Evolutionary conservation across 1,284 basidiomycete species (phyloP).

Genomic region (Fomitopsis palustris): DNA sequence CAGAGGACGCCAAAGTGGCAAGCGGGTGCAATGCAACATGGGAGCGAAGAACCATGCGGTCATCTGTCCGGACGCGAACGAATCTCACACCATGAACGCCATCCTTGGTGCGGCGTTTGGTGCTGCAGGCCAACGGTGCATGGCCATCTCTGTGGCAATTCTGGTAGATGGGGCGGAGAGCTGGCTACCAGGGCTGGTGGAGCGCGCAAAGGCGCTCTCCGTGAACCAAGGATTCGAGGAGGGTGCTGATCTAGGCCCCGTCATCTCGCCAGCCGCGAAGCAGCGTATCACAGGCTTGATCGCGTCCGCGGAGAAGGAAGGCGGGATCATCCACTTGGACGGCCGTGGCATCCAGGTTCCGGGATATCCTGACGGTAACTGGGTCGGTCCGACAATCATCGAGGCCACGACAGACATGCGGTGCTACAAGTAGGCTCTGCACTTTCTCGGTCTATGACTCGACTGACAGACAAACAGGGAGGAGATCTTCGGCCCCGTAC

Average conservation of each 20-base stretch:
- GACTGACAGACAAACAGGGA: conserved; percentile 46
- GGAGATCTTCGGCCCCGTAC: conserved; percentile 95
- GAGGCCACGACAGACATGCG: conserved; percentile 82
- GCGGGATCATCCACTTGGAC: conserved; percentile 87
- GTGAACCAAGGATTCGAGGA: conserved; percentile 91
- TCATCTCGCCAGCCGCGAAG: conserved; percentile 90
- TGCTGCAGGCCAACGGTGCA: conserved; percentile 96
- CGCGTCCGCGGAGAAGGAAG: conserved; percentile 78
- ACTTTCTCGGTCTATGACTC: not conserved
- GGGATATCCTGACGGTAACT: conserved; percentile 89
- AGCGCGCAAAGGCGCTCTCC: conserved; percentile 79
- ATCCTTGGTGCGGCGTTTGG: conserved; percentile 96
- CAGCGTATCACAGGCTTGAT: conserved; percentile 78
- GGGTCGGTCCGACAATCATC: conserved; percentile 91
- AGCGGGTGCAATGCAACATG: conserved; percentile 86
- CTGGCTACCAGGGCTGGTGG: conserved; percentile 87
- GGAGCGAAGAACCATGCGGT: conserved; percentile 98
- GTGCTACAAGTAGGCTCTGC: conserved; percentile 70
- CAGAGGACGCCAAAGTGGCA: conserved; percentile 83
- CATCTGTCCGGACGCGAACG: conserved; percentile 96
- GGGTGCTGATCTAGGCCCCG: conserved; percentile 88
- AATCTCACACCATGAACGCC: conserved; percentile 91
- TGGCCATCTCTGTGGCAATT: conserved; percentile 88
- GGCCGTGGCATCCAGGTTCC: conserved; percentile 71
- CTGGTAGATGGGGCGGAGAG: conserved; percentile 81